Evolutionary conservation across 305 asterid species (phyloP).

Genomic region (Fraxinus angustifolia): DNA sequence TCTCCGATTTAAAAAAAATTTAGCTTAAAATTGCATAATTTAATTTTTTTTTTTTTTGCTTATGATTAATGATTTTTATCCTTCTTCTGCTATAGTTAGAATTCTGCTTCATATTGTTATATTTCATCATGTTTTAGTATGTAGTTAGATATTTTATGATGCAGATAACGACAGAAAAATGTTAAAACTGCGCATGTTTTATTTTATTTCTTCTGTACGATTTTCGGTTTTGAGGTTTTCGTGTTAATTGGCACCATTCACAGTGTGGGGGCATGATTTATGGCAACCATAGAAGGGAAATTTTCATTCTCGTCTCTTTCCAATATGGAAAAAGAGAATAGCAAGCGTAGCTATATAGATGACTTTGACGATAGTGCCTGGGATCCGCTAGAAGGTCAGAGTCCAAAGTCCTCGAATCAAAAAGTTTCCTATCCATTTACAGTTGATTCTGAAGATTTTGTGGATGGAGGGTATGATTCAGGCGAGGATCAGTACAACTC

Average conservation of each 20-base stretch:
- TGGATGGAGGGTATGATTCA: conserved; percentile 35
- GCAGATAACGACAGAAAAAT: background rate
- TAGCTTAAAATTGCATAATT: background rate
- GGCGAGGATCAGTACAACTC: conserved; percentile 29
- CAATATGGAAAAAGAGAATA: conserved; percentile 27
- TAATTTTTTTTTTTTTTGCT: background rate
- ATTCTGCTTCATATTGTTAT: background rate
- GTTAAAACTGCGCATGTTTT: background rate
- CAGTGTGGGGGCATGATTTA: conserved; percentile 15
- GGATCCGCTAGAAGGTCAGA: conserved; percentile 25
- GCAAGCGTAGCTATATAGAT: conserved; percentile 32
- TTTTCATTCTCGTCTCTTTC: conserved; percentile 35
- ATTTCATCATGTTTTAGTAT: background rate
- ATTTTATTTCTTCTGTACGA: background rate
- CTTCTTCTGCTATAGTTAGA: background rate
- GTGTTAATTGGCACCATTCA: conserved; percentile 1
- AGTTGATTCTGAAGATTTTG: conserved; percentile 26
- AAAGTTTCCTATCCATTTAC: conserved; percentile 25
- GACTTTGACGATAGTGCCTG: conserved; percentile 32
- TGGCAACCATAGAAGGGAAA: conserved; percentile 35
- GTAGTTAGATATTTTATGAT: background rate
- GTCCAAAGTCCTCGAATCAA: conserved; percentile 6
- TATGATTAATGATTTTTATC: background rate
- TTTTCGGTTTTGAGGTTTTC: conserved; percentile 10
- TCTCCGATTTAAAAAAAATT: background rate